These are phyloP conservation scores for Syncephalastrum sp. DNA, from an alignment of 371 early-diverging fungal genomes.

Conservation along the genomic window DNA sequence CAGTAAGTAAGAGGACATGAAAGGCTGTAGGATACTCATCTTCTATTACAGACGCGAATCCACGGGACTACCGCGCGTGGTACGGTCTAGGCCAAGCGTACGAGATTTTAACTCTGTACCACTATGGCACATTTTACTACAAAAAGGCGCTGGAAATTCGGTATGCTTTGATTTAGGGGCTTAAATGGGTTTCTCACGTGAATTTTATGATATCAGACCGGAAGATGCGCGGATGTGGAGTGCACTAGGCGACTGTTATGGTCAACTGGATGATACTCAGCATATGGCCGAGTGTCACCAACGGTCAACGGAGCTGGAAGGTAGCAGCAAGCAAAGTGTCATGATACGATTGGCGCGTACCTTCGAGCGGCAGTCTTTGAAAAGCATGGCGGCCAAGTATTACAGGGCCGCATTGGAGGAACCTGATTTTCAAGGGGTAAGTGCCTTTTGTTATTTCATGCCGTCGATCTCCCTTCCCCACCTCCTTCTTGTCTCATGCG, in stretches of 20 bases:
- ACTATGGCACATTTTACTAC: slow-evolving; percentile 86
- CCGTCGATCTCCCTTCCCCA: too few species aligned
- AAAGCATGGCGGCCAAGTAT: slow-evolving; percentile 55
- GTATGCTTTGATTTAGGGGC: slow-evolving; percentile 16
- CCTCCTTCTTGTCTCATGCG: too few species aligned
- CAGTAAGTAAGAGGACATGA: slow-evolving; percentile 35
- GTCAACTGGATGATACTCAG: slow-evolving; percentile 39
- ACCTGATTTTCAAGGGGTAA: slow-evolving; percentile 38
- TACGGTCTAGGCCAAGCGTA: slow-evolving; percentile 92
- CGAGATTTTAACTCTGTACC: slow-evolving; percentile 77
- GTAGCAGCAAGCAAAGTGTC: slow-evolving; percentile 42
- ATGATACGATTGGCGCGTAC: slow-evolving; percentile 56
- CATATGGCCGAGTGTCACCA: slow-evolving; percentile 71
- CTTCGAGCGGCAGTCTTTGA: slow-evolving; percentile 54
- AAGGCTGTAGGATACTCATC: background rate
- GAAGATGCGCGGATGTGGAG: slow-evolving; percentile 82
- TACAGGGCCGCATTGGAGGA: slow-evolving; percentile 54
- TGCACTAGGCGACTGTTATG: slow-evolving; percentile 73
- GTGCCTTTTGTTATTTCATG: slow-evolving; percentile 2
- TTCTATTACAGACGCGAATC: slow-evolving; percentile 64
- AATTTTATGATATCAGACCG: slow-evolving; percentile 42
- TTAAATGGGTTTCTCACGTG: slow-evolving; percentile 4
- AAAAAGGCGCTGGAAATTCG: slow-evolving; percentile 74
- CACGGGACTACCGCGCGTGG: slow-evolving; percentile 92
- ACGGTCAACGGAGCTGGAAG: slow-evolving; percentile 61